phyloP scores from a whole-genome alignment of 73 alveolate species.

The Loxodes magnus region DNA sequence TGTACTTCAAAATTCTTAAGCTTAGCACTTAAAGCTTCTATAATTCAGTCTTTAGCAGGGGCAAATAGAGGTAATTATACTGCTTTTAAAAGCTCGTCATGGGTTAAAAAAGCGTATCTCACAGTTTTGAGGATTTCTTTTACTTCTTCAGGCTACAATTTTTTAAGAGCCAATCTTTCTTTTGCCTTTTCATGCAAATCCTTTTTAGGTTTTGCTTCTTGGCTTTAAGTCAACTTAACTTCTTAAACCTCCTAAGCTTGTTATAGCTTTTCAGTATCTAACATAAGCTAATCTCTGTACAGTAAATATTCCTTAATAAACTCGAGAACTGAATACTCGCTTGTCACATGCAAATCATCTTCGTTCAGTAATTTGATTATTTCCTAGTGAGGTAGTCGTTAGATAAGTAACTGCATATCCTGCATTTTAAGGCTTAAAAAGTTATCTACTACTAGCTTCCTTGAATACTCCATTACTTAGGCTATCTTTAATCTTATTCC shows the following conservation, averaged over 20 bases:
- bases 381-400: too few species aligned
- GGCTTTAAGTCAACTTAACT: constrained; percentile 21
- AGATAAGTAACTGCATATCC: too few species aligned
- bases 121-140: constrained; percentile 28
- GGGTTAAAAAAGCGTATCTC: constrained; percentile 49
- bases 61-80: constrained; percentile 33
- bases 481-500: too few species aligned
- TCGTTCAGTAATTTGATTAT: too few species aligned
- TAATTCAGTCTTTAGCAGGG: constrained; percentile 31
- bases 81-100: constrained; percentile 34
- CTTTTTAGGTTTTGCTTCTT: constrained; percentile 27
- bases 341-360: too few species aligned
- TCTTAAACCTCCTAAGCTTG: constrained; percentile 27
- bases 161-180: too few species aligned
- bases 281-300: not conserved
- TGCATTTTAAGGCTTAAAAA: too few species aligned
- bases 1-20: constrained; percentile 35
- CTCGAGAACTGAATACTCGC: not conserved
- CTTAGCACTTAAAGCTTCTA: constrained; percentile 43
- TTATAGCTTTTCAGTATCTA: constrained; percentile 21
- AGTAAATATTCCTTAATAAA: not conserved
- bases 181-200: constrained; percentile 21
- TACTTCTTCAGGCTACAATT: constrained; percentile 26
- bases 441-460: too few species aligned
- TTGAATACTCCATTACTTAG: too few species aligned